Conservation (phyloP, 768 basidiomycete species). For the Phaeolepiota aurea region DNA sequence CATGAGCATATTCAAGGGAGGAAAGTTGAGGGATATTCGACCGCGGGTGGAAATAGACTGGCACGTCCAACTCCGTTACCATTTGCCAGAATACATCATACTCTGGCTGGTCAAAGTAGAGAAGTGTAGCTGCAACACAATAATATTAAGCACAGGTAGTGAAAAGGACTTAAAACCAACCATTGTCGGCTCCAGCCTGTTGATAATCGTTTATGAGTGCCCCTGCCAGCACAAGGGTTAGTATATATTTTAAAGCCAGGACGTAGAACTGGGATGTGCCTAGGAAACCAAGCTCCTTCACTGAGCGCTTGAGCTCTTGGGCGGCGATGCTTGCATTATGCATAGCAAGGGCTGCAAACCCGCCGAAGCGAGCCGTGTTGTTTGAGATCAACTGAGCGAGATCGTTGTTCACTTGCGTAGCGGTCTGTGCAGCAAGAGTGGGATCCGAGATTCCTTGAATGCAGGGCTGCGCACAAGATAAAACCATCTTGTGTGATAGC, state of each 20-base stretch:
- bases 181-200: slow-evolving; percentile 28
- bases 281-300: slow-evolving; percentile 30
- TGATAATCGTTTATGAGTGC: slow-evolving; percentile 36
- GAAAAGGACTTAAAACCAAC: slow-evolving; percentile 15
- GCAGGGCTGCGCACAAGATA: slow-evolving; percentile 28
- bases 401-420: slow-evolving; percentile 25
- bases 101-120: slow-evolving; percentile 29
- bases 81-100: slow-evolving; percentile 30
- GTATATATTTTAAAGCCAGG: not conserved
- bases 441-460: slow-evolving; percentile 30
- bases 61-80: slow-evolving; percentile 28
- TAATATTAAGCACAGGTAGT: not conserved
- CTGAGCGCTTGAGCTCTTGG: slow-evolving; percentile 28
- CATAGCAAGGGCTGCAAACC: slow-evolving; percentile 34
- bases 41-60: slow-evolving; percentile 30
- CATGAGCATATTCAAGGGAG: slow-evolving; percentile 20
- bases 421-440: slow-evolving; percentile 20
- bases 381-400: slow-evolving; percentile 28
- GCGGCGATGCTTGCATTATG: slow-evolving; percentile 33
- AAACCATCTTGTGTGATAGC: slow-evolving; percentile 21
- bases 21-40: slow-evolving; percentile 17
- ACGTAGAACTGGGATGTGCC: slow-evolving; percentile 10
- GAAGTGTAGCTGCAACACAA: slow-evolving; percentile 18
- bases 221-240: slow-evolving; percentile 11
- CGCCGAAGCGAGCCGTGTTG: slow-evolving; percentile 30